A percentile compares a stretch with the other conserved stretches of the same genome.
Conservation (phyloP, 23 red algal genomes). For the Gracilaria vermiculophylla region DNA sequence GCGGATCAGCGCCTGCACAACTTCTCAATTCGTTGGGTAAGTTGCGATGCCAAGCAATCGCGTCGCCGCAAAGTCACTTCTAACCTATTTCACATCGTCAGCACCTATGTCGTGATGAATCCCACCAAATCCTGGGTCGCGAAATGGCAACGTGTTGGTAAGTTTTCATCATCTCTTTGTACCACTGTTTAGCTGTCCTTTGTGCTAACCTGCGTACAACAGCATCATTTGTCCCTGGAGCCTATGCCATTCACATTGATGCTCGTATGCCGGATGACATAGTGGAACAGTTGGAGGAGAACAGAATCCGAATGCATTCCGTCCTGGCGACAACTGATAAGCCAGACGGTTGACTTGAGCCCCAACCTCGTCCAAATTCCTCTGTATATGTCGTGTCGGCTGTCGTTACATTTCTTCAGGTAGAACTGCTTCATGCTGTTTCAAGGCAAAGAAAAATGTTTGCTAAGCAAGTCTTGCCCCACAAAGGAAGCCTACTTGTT, state of each 20-base stretch:
- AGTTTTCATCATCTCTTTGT: background rate
- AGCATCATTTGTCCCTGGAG: constrained; percentile 73
- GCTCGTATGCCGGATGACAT: constrained; percentile 88
- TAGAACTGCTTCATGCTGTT: too few relatives aligned
- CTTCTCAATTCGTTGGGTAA: constrained; percentile 80
- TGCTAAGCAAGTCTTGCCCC: too few relatives aligned
- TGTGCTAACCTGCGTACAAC: background rate
- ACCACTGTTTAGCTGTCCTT: background rate
- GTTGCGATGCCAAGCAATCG: background rate
- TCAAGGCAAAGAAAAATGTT: too few relatives aligned
- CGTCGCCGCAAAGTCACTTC: background rate
- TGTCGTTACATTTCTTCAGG: too few relatives aligned
- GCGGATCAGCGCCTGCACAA: constrained; percentile 79
- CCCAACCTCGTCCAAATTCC: too few relatives aligned
- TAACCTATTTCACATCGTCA: background rate
- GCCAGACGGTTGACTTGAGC: background rate
- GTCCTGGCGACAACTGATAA: constrained; percentile 56
- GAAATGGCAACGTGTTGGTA: constrained; percentile 90
- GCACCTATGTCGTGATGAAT: constrained; percentile 65
- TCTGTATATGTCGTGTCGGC: too few relatives aligned
- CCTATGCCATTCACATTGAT: constrained; percentile 87
- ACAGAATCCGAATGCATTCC: constrained; percentile 42
- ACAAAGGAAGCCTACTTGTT: too few relatives aligned
- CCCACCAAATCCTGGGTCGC: constrained; percentile 88
- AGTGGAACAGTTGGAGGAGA: constrained; percentile 78